Base-by-base conservation (phyloP, 306 rosid genomes). In the Phaseolus lunatus region DNA sequence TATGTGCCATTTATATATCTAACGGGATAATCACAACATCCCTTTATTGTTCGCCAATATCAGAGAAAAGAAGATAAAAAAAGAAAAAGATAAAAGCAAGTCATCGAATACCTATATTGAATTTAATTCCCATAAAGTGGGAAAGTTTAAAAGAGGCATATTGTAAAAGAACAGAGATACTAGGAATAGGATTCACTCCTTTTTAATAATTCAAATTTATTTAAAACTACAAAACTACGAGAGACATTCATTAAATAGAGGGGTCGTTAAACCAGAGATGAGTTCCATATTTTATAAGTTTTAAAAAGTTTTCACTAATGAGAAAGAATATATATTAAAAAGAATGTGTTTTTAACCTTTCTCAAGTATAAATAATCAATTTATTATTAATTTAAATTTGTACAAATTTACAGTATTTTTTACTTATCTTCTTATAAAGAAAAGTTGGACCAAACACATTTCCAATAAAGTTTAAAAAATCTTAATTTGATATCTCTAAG, bases 21-120 rank as follows among this genome's bases (percentile, higher is more conserved):
- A 78, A 61, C 27, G 5, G 61, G 66, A 64, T 64, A 50, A 29
- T 53, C 50, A 53, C 62, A 19, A 61, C 37, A 23, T 52, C 16
- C 26, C 24, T 41, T 11, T 26, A 50, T 72, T 71, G 14, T 39
- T 33, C 7, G 20, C 23, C 6, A 59, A 58, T 73, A 39, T 64
- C 7, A 57, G 29, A 37, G 50, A 9, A 33, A 10, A 47, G 9
- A n/a, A n/a, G n/a, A n/a, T n/a, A n/a, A n/a, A 31, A 31, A 1
- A 31, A 31, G 33, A 4, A 20, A 22, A 37, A 23, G 16, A 13
- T 24, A 57, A 56, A 56, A 5, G 3, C 0, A 4, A 2, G 52
- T 26, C 20, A 37, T 26, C 20, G 5, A 5, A 15, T 24, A 13
- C 8, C 39, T 58, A 26, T 58, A 27, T 9, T 53, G 59, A 53